These are phyloP conservation scores for Nicotiana tomentosiformis DNA, from an alignment of 257 asterid species.

Conservation along the genomic window DNA sequence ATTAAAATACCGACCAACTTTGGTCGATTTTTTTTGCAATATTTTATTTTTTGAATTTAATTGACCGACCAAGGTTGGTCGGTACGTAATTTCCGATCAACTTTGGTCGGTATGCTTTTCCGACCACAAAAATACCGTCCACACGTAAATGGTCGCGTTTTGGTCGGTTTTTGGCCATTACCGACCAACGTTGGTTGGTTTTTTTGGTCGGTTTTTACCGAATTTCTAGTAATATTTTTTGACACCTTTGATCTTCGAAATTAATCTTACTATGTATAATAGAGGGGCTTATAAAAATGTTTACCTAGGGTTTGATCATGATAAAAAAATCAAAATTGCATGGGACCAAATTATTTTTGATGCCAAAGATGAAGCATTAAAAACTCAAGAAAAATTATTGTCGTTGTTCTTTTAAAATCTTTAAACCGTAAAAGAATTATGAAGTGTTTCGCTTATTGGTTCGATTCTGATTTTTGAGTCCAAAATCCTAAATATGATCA, in stretches of 20 bases:
- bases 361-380: not conserved
- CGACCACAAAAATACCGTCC: too few relatives aligned
- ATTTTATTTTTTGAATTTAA: too few relatives aligned
- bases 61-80: too few relatives aligned
- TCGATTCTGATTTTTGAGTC: conserved; percentile 15
- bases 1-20: too few relatives aligned
- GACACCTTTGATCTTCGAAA: conserved; percentile 24
- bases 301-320: conserved; percentile 26
- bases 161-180: too few relatives aligned
- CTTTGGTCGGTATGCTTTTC: too few relatives aligned
- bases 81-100: too few relatives aligned
- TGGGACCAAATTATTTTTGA: conserved; percentile 29
- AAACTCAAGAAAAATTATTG: not conserved
- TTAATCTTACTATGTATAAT: not conserved
- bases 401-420: conserved; percentile 25
- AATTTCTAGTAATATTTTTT: conserved; percentile 1
- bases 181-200: too few relatives aligned
- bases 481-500: conserved; percentile 24
- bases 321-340: conserved; percentile 18
- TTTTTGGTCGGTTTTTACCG: too few relatives aligned
- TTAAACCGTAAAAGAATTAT: conserved; percentile 32
- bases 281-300: conserved; percentile 22
- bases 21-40: too few relatives aligned
- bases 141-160: too few relatives aligned
- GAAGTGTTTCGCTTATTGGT: conserved; percentile 33